Evolutionary conservation across 208 protist genomes (phyloP).

Genomic region (Trypanosoma congolense): DNA sequence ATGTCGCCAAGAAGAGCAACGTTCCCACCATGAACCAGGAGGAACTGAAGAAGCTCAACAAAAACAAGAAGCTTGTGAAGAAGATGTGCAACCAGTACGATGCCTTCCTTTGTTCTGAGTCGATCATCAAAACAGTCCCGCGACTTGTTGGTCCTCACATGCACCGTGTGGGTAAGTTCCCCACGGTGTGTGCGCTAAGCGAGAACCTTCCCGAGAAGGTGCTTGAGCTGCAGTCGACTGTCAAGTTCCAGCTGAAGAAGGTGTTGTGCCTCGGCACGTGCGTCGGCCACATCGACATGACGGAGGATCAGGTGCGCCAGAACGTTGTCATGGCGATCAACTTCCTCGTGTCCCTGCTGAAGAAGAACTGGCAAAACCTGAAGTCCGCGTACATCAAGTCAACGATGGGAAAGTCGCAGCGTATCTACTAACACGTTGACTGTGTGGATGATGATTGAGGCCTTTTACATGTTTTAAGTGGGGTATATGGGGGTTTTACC

Average conservation of each 20-base stretch:
- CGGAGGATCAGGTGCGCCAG: constrained; percentile 90
- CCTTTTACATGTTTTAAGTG: no score
- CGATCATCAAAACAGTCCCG: constrained; percentile 97
- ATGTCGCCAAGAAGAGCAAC: constrained; percentile 91
- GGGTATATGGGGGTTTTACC: background rate
- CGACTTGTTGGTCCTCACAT: constrained; percentile 96
- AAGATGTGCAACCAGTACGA: constrained; percentile 98
- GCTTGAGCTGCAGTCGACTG: constrained; percentile 91
- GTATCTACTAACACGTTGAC: constrained; percentile 91
- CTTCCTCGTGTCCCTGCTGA: constrained; percentile 99
- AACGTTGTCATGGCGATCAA: constrained; percentile 98
- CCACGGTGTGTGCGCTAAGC: constrained; percentile 89
- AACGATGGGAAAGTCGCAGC: constrained; percentile 97
- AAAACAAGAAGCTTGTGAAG: constrained; percentile 99
- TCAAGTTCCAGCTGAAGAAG: constrained; percentile 99
- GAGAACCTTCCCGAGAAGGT: constrained; percentile 95
- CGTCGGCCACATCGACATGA: constrained; percentile 97
- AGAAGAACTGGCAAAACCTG: constrained; percentile 99
- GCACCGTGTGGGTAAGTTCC: constrained; percentile 99
- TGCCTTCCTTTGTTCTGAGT: constrained; percentile 96
- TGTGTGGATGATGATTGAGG: no score
- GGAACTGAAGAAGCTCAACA: constrained; percentile 99
- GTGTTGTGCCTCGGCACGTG: constrained; percentile 96
- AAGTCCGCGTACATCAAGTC: constrained; percentile 98
- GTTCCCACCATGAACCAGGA: constrained; percentile 95